Percentiles rank a stretch among this genome's conserved stretches.
These are phyloP conservation scores for Cystofilobasidium macerans DNA, from an alignment of 768 basidiomycete genomes.

Conservation along the genomic window DNA sequence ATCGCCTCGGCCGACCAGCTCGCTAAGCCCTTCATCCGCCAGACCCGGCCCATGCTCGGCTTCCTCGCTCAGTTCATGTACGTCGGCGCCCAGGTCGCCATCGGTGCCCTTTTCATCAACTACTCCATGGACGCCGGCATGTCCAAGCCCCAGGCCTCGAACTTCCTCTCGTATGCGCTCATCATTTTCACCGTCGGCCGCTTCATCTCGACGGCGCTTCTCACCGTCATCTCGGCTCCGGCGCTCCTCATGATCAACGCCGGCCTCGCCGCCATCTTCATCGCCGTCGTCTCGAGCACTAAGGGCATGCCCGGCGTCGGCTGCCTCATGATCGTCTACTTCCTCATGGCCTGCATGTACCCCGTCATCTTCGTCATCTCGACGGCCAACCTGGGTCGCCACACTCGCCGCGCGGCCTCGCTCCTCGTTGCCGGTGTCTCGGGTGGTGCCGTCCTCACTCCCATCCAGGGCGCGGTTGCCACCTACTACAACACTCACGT, in stretches of 20 bases:
- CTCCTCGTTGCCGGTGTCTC: slow-evolving; percentile 36
- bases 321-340: slow-evolving; percentile 56
- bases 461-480: slow-evolving; percentile 38
- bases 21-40: slow-evolving; percentile 52
- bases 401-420: slow-evolving; percentile 37
- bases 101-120: slow-evolving; percentile 57
- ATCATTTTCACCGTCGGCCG: slow-evolving; percentile 50
- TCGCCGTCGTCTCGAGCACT: slow-evolving; percentile 46
- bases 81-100: slow-evolving; percentile 51
- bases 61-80: slow-evolving; percentile 61
- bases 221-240: slow-evolving; percentile 57
- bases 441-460: slow-evolving; percentile 37
- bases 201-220: slow-evolving; percentile 52
- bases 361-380: slow-evolving; percentile 45
- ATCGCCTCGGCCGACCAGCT: slow-evolving; percentile 33
- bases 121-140: slow-evolving; percentile 50
- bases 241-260: slow-evolving; percentile 51
- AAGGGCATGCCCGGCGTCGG: slow-evolving; percentile 50
- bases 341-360: slow-evolving; percentile 52
- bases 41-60: slow-evolving; percentile 60
- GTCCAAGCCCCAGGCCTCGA: slow-evolving; percentile 47
- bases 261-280: slow-evolving; percentile 46
- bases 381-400: slow-evolving; percentile 37
- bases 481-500: slow-evolving; percentile 27
- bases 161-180: slow-evolving; percentile 61